phyloP scores from a whole-genome alignment of 1,139 yeast genomes.

The Lodderomyces theae region DNA sequence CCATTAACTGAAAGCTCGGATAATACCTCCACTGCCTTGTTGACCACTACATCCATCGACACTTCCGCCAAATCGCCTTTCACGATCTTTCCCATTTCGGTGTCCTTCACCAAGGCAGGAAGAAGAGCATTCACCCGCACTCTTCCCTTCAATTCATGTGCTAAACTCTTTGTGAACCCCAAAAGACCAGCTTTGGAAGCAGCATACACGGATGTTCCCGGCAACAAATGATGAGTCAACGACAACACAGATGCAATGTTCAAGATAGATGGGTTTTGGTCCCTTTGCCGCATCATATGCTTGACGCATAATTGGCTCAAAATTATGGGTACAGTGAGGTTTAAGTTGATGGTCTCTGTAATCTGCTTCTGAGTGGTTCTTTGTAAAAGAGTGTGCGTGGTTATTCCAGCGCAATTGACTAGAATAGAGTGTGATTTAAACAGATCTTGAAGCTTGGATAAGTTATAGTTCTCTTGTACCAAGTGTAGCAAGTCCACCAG shows the following conservation, averaged over 20 bases:
- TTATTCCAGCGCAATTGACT: conserved; percentile 79
- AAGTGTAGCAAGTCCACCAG: conserved; percentile 45
- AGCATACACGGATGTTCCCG: conserved; percentile 75
- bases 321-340: conserved; percentile 65
- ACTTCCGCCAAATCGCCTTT: conserved; percentile 17
- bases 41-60: conserved; percentile 24
- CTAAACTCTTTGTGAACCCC: conserved; percentile 64
- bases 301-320: conserved; percentile 42
- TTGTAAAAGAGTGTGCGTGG: conserved; percentile 58
- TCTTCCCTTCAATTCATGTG: conserved; percentile 57
- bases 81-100: conserved; percentile 59
- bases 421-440: conserved; percentile 37
- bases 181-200: conserved; percentile 78
- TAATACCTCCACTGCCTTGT: conserved; percentile 29
- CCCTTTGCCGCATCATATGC: conserved; percentile 8
- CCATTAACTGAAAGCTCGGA: conserved; percentile 38
- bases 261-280: conserved; percentile 34
- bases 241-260: conserved; percentile 78
- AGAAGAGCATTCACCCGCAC: conserved; percentile 61
- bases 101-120: conserved; percentile 72
- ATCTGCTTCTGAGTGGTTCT: conserved; percentile 45
- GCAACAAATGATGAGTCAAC: conserved; percentile 28
- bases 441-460: background rate
- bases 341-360: conserved; percentile 50
- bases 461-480: background rate